A percentile compares a stretch with the other conserved stretches of the same genome.
Conservation (phyloP, 2,329 filamentous ascomycete species). For the Dothidotthia symphoricarpi region DNA sequence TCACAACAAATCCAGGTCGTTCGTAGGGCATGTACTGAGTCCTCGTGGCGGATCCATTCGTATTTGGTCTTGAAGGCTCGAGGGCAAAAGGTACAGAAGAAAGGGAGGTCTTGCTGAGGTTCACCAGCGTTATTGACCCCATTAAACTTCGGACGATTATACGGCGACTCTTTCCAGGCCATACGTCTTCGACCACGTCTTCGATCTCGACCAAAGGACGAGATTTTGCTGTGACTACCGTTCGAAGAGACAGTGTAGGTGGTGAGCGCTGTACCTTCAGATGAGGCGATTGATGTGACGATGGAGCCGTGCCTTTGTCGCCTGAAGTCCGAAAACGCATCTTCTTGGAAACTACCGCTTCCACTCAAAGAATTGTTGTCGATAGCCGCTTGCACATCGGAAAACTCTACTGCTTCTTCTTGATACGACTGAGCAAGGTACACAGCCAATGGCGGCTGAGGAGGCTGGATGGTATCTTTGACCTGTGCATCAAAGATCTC, state of each 20-base stretch:
- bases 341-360: conserved; percentile 19
- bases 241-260: conserved; percentile 34
- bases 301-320: conserved; percentile 26
- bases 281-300: conserved; percentile 34
- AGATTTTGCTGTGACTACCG: conserved; percentile 35
- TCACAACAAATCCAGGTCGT: conserved; percentile 42
- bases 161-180: conserved; percentile 36
- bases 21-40: conserved; percentile 39
- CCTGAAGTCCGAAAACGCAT: conserved; percentile 26
- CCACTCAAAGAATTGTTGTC: conserved; percentile 22
- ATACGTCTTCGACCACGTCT: conserved; percentile 36
- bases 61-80: conserved; percentile 40
- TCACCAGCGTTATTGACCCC: conserved; percentile 33
- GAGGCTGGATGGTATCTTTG: conserved; percentile 18
- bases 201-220: conserved; percentile 37
- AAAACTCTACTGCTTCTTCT: conserved; percentile 31
- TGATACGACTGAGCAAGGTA: conserved; percentile 39
- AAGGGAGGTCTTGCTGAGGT: conserved; percentile 33
- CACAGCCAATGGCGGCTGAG: conserved; percentile 34
- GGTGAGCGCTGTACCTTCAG: conserved; percentile 34
- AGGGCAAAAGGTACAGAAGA: conserved; percentile 40
- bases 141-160: conserved; percentile 27
- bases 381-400: conserved; percentile 34
- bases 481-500: conserved; percentile 28
- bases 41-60: conserved; percentile 41